Base-by-base conservation (phyloP, 1,284 basidiomycete genomes). In the Puccinia hordei region DNA sequence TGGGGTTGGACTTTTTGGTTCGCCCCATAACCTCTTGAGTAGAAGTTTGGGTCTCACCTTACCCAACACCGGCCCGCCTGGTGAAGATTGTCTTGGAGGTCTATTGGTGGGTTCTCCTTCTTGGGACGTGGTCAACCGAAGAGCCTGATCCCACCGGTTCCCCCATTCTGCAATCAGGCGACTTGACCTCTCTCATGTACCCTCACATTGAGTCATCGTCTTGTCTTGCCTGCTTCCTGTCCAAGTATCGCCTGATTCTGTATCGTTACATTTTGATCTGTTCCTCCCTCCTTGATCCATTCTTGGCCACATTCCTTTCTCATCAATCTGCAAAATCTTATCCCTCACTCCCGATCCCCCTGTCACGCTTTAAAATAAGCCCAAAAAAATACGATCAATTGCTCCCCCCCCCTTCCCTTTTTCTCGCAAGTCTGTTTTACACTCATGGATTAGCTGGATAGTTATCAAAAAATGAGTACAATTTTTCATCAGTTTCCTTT, bases 21-120 rank as follows among this genome's bases (percentile, higher is more conserved):
- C 78, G 27, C 78, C 78, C 30, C 57, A 73, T n/a, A 33, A 46
- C 30, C 41, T 65, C 51, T 66, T 80, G 59, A 80, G 57, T 33
- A 73, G 51, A 30, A 73, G 69, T 44, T 59, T 80, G 13, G 78
- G 78, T 19, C 57, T 80, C 6, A 71, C 71, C 0, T 17, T 71
- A 8, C 46, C 19, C 35, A 61, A 46, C 41, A 57, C 27, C 38
- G 49, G 44, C 30, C 46, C 30, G 4, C 24, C 49, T 15, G 44
- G 41, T 1, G 75, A 77, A 30, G 75, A 77, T 27, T 66, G 44
- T 24, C 75, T 77, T 8, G 75, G 63, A 1, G 75, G 75, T 15
- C 53, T 77, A 5, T 69, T 77, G 24, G 53, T 30, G 0, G 59
- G 73, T 13, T 61, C 49, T 33, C 57, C 75, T 22, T 13, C 75